These are phyloP conservation scores for Microcyclospora tardicrescens DNA, from an alignment of 2,329 filamentous ascomycete genomes.

Conservation along the genomic window DNA sequence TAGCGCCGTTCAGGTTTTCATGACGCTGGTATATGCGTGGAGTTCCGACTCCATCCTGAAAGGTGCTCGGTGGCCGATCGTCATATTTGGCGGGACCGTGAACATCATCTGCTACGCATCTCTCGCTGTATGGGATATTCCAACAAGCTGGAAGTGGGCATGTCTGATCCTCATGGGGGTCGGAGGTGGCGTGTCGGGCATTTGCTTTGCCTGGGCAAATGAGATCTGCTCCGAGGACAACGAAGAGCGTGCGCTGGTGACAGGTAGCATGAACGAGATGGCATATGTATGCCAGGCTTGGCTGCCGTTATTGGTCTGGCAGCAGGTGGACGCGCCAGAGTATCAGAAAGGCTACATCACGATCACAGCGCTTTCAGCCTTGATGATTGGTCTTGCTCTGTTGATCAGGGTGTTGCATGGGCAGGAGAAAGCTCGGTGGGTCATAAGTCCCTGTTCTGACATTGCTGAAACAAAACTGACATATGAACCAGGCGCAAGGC, in stretches of 20 bases:
- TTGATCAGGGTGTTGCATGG: too few relatives aligned
- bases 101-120: too few relatives aligned
- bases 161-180: constrained; percentile 42
- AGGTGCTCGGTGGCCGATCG: constrained; percentile 53
- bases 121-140: too few relatives aligned
- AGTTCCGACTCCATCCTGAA: constrained; percentile 47
- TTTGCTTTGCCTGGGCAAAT: constrained; percentile 36
- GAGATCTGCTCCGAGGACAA: constrained; percentile 44
- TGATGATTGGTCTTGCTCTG: too few relatives aligned
- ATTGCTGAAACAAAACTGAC: too few relatives aligned
- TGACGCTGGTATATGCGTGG: constrained; percentile 53
- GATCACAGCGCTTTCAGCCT: too few relatives aligned
- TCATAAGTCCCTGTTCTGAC: too few relatives aligned
- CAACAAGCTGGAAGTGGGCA: too few relatives aligned
- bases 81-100: constrained; percentile 44
- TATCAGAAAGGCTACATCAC: constrained; percentile 37
- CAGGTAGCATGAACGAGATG: constrained; percentile 54
- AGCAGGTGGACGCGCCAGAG: constrained; percentile 38
- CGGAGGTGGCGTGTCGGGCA: constrained; percentile 34
- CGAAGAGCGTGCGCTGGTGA: constrained; percentile 53
- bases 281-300: constrained; percentile 57
- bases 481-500: too few relatives aligned
- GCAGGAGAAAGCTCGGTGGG: too few relatives aligned
- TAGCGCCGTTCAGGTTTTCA: constrained; percentile 42
- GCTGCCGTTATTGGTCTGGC: constrained; percentile 40